phyloP scores from a whole-genome alignment of 2,329 filamentous ascomycete species.

The Leptosphaerulina australis region DNA sequence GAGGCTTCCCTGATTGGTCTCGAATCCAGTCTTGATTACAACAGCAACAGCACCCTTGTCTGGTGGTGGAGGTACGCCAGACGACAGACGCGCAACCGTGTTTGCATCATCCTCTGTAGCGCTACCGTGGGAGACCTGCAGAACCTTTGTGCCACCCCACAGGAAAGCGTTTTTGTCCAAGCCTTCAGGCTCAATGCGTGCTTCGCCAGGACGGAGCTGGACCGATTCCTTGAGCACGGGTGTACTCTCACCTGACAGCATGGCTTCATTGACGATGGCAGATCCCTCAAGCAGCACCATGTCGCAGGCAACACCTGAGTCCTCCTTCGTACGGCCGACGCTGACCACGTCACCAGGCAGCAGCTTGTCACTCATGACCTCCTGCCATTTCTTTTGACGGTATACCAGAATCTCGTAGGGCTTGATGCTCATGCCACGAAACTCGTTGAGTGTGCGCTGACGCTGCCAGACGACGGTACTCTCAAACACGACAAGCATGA shows the following conservation, averaged over 20 bases:
- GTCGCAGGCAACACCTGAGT: constrained; percentile 94
- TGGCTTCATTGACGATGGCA: constrained; percentile 98
- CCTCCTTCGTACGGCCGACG: constrained; percentile 91
- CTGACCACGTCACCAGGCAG: constrained; percentile 93
- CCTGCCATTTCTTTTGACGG: constrained; percentile 83
- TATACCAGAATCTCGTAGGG: constrained; percentile 94
- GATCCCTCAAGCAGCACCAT: constrained; percentile 95
- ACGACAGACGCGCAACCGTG: constrained; percentile 68
- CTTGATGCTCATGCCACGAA: constrained; percentile 99
- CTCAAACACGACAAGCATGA: constrained; percentile 98
- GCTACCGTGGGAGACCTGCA: constrained; percentile 90
- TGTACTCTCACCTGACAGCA: constrained; percentile 98
- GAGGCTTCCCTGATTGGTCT: constrained; percentile 96
- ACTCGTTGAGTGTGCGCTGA: constrained; percentile 92
- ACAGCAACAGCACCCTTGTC: constrained; percentile 94
- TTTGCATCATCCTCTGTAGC: constrained; percentile 69
- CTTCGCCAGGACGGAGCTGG: constrained; percentile 83
- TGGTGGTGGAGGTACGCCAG: constrained; percentile 81
- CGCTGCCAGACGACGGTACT: constrained; percentile 99
- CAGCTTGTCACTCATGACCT: constrained; percentile 87
- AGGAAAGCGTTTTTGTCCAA: constrained; percentile 97
- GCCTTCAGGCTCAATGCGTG: constrained; percentile 81
- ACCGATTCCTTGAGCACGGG: constrained; percentile 95
- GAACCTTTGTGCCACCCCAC: constrained; percentile 95
- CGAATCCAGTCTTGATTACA: constrained; percentile 96